Conservation (phyloP, 495 filamentous ascomycete genomes). For the Lepidopterella palustris region DNA sequence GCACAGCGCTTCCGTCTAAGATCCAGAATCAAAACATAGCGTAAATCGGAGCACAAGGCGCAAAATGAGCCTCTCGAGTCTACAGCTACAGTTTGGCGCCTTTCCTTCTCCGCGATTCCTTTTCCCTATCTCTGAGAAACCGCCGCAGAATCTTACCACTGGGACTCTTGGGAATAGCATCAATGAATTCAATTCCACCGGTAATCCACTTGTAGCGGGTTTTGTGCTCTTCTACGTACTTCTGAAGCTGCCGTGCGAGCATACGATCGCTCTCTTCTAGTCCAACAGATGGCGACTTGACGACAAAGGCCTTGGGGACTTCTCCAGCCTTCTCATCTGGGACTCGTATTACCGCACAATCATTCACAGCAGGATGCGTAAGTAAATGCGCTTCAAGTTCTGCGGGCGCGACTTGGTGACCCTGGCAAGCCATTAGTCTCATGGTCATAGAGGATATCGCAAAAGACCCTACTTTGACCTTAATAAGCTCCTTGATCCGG, state of each 20-base stretch:
- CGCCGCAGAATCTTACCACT: slow-evolving; percentile 87
- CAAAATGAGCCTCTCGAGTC: not conserved
- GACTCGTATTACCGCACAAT: slow-evolving; percentile 78
- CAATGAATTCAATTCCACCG: slow-evolving; percentile 74
- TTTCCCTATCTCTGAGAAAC: slow-evolving; percentile 73
- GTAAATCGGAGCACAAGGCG: no score
- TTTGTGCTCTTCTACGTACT: slow-evolving; percentile 77
- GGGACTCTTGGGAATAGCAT: slow-evolving; percentile 77
- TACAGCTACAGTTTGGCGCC: slow-evolving; percentile 14
- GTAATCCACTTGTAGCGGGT: slow-evolving; percentile 84
- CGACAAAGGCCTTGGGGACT: slow-evolving; percentile 81
- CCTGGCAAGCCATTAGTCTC: slow-evolving; percentile 43
- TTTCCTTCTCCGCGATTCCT: slow-evolving; percentile 55
- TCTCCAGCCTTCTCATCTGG: slow-evolving; percentile 72
- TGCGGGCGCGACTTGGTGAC: slow-evolving; percentile 84
- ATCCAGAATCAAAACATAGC: no score
- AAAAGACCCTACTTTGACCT: slow-evolving; percentile 69
- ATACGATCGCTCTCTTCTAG: slow-evolving; percentile 54
- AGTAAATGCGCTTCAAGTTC: slow-evolving; percentile 87
- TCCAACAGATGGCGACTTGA: slow-evolving; percentile 57
- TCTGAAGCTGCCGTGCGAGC: slow-evolving; percentile 57
- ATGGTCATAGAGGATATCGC: not conserved
- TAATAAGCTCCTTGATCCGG: slow-evolving; percentile 89
- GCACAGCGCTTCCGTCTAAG: not conserved
- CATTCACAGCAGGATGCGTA: slow-evolving; percentile 70